Conservation (phyloP, 768 basidiomycete genomes). For the Leccinum subgranulosum region DNA sequence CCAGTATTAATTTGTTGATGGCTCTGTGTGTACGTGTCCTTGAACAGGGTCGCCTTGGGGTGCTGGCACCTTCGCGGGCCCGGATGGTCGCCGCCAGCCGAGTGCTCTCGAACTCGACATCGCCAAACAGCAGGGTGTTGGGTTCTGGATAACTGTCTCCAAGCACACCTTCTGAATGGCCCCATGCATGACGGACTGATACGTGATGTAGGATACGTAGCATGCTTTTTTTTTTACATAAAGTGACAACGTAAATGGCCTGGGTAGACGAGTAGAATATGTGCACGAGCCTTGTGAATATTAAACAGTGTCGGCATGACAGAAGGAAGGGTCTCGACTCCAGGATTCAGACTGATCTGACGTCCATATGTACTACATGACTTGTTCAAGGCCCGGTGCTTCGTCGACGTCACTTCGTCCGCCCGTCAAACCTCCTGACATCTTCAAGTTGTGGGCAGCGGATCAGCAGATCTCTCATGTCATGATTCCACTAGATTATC, state of each 20-base stretch:
- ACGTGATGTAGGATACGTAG: background rate
- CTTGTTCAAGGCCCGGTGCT: no score
- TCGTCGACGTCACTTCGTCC: no score
- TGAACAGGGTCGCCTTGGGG: constrained; percentile 72
- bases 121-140: constrained; percentile 48
- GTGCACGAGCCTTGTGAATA: background rate
- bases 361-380: no score
- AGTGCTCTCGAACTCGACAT: constrained; percentile 48
- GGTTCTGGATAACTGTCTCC: constrained; percentile 49
- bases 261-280: background rate
- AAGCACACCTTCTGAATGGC: constrained; percentile 31
- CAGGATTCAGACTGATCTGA: no score
- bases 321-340: no score
- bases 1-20: background rate
- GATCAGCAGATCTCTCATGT: no score
- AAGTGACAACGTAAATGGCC: background rate
- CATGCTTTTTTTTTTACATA: background rate
- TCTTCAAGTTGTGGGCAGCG: no score
- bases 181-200: background rate
- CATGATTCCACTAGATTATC: no score
- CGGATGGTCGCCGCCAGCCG: constrained; percentile 49
- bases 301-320: no score
- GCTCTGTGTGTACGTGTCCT: background rate
- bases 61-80: constrained; percentile 57
- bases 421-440: no score